Evolutionary conservation across 306 rosid species (phyloP), one percentile per base, ranked within the genome.

Genomic region (Cicer arietinum): DNA sequence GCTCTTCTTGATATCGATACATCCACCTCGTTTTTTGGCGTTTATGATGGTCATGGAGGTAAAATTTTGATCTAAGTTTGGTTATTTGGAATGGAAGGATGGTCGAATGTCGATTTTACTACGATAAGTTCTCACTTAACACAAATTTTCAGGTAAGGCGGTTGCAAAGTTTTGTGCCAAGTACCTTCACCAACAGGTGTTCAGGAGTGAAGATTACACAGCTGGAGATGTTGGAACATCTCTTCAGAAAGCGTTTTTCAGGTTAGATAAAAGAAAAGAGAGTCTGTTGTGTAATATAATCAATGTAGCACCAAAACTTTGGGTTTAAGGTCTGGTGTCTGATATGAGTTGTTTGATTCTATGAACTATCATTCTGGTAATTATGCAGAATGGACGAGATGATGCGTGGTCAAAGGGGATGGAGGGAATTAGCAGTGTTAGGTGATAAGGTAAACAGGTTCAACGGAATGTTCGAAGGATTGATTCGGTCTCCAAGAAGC

Each of bases 391-490:
- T 93, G 98, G 98, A 93, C 37, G 90, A 89, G 85, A 93, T 93
- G 98, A 93, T 93, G 98, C 88, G 90, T 20, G 98, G 98, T 77
- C 97, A 91, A 85, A 91, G 97, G 82, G 98, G 98, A 9, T 91
- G 98, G 98, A 89, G 90, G 74, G 98, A 93, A 75, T 83, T 93
- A 72, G 90, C 98, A 61, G 80, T 83, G 76, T 82, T 93, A 86
- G 98, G 98, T 17, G 96, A 89, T 83, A 93, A 90, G 85, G 58
- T 86, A 61, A 89, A 93, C 82, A 91, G 84, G 83, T 88, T 93
- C 54, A 83, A 88, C 83, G 90, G 98, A 79, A 93, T 88, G 93
- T 85, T 91, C 64, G 98, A 93, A 86, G 97, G 97, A 65, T 84
- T 91, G 45, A 88, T 93, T 81, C 86, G 98, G 96, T 93, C 97